These are phyloP conservation scores for Exsudoporus frostii DNA, from an alignment of 768 basidiomycete genomes.

Conservation along the genomic window DNA sequence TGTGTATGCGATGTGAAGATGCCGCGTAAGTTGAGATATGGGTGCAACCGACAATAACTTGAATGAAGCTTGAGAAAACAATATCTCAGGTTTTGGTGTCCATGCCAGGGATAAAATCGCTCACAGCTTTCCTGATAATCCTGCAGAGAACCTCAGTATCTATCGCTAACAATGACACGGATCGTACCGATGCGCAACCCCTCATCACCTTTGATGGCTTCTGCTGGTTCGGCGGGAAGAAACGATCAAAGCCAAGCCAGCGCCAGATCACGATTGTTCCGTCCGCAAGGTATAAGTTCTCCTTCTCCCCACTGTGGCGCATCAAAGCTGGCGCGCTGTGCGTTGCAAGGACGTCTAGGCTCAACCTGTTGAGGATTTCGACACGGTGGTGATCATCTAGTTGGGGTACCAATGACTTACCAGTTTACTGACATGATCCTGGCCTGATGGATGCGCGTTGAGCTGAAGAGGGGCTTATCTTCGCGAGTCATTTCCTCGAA, in stretches of 20 bases:
- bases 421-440: slow-evolving; percentile 63
- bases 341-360: slow-evolving; percentile 50
- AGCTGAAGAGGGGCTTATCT: slow-evolving; percentile 78
- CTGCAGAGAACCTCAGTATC: slow-evolving; percentile 34
- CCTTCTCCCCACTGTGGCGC: slow-evolving; percentile 25
- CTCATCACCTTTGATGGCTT: slow-evolving; percentile 40
- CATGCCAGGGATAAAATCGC: slow-evolving; percentile 20
- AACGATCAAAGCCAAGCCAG: slow-evolving; percentile 65
- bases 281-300: slow-evolving; percentile 34
- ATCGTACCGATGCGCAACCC: slow-evolving; percentile 59
- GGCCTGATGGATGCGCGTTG: slow-evolving; percentile 60
- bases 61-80: slow-evolving; percentile 53
- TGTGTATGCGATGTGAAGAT: slow-evolving; percentile 43
- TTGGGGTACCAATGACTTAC: slow-evolving; percentile 30
- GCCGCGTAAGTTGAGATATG: slow-evolving; percentile 37
- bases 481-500: slow-evolving; percentile 47
- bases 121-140: slow-evolving; percentile 76
- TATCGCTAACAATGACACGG: not conserved
- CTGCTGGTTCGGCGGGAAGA: slow-evolving; percentile 49
- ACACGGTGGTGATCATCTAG: not conserved
- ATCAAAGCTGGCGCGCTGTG: slow-evolving; percentile 54
- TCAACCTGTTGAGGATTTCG: slow-evolving; percentile 43
- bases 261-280: slow-evolving; percentile 61
- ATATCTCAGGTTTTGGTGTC: not conserved
- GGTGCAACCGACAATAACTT: slow-evolving; percentile 52